Base-by-base conservation (phyloP, 1,284 basidiomycete species). In the Kalmanozyma brasiliensis region DNA sequence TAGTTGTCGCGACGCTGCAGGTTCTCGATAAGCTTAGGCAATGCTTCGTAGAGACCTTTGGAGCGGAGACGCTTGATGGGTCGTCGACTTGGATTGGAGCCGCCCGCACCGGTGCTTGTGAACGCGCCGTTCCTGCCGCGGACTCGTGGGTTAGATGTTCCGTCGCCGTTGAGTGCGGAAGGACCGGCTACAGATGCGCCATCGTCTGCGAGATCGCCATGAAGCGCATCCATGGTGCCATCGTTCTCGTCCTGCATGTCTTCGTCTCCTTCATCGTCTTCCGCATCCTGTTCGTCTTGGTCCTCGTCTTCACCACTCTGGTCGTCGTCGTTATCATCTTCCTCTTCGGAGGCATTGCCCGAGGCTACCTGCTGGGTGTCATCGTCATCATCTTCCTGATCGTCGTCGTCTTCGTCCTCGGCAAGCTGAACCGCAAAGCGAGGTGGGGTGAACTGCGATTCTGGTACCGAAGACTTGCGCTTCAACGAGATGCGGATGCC, bases 1-100 rank as follows among this genome's bases (percentile, higher is more conserved):
- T 93, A 93, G 80, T 90, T 89, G 78, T 93, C 91, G 79, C 90
- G 91, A 83, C 91, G 62, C 22, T 59, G 53, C 8, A 71, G 63
- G 14, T 66, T 71, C 7, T 71, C 68, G 41, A 71, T 62, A 19
- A 71, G 68, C 45, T 66, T 71, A n/a, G 68, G 68, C 2, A 71
- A 48, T 20, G 68, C 62, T 23, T 66, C 63, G 59, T 71, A 71
- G 33, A 71, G 63, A 9, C 62, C 62, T 40, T 71, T 71, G 35
- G 68, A 52, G 19, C 68, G 63, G 1, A 71, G 52, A 16, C 58
- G 57, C 29, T 71, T 71, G 62, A 71, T 71, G 22, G 68, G 68
- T 26, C 66, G 49, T 13, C 66, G 60, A 9, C 44, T 55, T n/a
- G 52, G 36, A 9, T 59, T 44, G 17, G 48, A 36, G 41, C 32